Evolutionary conservation across 1,284 basidiomycete species (phyloP).

Genomic region (Earliella scabrosa): DNA sequence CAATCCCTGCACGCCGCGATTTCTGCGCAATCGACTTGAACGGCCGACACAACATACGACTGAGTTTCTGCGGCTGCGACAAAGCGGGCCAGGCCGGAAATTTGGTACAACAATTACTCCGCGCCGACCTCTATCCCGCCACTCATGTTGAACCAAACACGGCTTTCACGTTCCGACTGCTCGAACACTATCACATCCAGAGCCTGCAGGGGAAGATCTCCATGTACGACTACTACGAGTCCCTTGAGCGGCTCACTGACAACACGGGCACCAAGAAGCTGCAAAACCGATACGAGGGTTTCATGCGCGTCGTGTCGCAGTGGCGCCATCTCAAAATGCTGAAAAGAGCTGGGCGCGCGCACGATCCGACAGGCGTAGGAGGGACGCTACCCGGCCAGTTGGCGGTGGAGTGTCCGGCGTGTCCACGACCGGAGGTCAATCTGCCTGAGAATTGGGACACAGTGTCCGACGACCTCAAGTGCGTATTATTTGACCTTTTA

Average conservation of each 20-base stretch:
- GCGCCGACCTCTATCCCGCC: conserved; percentile 18
- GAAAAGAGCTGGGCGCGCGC: conserved; percentile 26
- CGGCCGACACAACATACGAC: not conserved
- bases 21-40: conserved; percentile 3
- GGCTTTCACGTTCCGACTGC: no score
- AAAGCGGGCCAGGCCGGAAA: not conserved
- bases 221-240: conserved; percentile 24
- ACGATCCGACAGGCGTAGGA: conserved; percentile 18
- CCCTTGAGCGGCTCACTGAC: no score
- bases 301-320: conserved; percentile 22
- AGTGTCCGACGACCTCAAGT: conserved; percentile 1
- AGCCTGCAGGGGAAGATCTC: conserved; percentile 17
- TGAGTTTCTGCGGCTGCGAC: conserved; percentile 7
- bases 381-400: conserved; percentile 23
- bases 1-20: no score
- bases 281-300: conserved; percentile 21
- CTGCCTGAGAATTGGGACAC: conserved; percentile 32
- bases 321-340: conserved; percentile 28
- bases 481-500: not conserved
- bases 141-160: conserved; percentile 14
- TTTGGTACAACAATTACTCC: conserved; percentile 9
- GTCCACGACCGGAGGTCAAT: conserved; percentile 34
- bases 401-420: conserved; percentile 34
- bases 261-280: not conserved
- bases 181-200: conserved; percentile 22